Conservation (phyloP, 2,329 filamentous ascomycete species). For the Cercospora canescens region DNA sequence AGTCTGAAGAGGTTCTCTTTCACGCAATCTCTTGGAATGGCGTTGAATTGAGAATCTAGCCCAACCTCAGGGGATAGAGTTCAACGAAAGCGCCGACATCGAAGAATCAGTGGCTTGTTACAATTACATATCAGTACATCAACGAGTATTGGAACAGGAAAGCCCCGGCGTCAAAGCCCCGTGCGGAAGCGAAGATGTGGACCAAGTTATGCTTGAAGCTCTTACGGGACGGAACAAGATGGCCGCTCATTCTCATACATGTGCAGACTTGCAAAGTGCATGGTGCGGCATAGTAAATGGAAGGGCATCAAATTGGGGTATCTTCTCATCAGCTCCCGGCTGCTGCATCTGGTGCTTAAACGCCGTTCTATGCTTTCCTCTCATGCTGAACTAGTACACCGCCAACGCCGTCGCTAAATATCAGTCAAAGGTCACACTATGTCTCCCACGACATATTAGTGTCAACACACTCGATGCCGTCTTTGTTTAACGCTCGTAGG, state of each 20-base stretch:
- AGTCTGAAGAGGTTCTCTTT: too few species aligned
- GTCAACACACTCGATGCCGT: neutral
- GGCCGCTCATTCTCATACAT: neutral
- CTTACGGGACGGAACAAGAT: too few species aligned
- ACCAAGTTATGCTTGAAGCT: too few species aligned
- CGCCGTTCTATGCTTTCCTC: neutral
- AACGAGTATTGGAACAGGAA: too few species aligned
- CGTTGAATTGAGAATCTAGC: too few species aligned
- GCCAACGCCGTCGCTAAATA: constrained; percentile 27
- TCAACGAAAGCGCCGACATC: too few species aligned
- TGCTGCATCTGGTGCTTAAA: neutral
- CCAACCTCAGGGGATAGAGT: too few species aligned
- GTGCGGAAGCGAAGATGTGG: too few species aligned
- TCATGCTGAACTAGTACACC: neutral
- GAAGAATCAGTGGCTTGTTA: too few species aligned
- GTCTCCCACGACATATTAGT: neutral
- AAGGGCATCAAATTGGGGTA: neutral
- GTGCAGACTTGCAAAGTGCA: neutral
- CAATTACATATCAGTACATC: too few species aligned
- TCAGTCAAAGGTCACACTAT: neutral
- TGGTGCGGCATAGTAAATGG: neutral
- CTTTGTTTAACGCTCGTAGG: neutral
- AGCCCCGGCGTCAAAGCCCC: too few species aligned
- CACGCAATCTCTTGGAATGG: too few species aligned
- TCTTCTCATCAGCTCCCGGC: neutral